Evolutionary conservation across 768 basidiomycete species (phyloP), one percentile per base, ranked within the genome.

Genomic region (Podaxis sp.): DNA sequence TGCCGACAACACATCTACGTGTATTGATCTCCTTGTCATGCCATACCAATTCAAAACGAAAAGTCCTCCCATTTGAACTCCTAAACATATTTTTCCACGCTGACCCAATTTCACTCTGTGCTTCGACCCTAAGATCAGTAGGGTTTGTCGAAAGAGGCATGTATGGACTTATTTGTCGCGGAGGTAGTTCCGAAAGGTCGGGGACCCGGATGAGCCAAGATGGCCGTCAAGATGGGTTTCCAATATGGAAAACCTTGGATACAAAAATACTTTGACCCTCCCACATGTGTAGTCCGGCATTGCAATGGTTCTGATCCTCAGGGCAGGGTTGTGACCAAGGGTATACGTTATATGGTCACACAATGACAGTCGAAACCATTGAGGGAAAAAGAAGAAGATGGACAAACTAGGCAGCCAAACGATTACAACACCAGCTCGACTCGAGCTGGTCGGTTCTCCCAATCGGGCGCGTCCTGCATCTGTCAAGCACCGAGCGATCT

Each of bases 401-500:
- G 53, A 66, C 59, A 52, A 61, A 65, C 55, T 52, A 50, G 60
- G 63, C 27, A 60, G 55, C 9, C 36, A 50, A 59, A 40, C 58
- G 58, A 51, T 59, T 59, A 59, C 58, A 59, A 25, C 58, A 59
- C 58, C 58, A 52, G 50, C 38, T 59, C 51, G 19, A 41, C 40
- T 61, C 51, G 59, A 53, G 51, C 52, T 12, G 41, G 57, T 59
- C 71, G 61, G 61, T 57, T 67, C 67, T 66, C 69, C 70, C 65
- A 68, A 76, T 75, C 71, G 69, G 74, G 74, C 13, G 68, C 68
- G 74, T 74, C 68, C 74, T 68, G 70, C 72, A 75, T 74, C 72
- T 75, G 71, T 71, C 73, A 74, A 72, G 64, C 56, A 66, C 69
- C 74, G 76, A 71, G 72, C 74, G 80, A 85, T 83, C 83, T 82